Conservation (phyloP, 306 rosid genomes). For the Crotalaria pallida region DNA sequence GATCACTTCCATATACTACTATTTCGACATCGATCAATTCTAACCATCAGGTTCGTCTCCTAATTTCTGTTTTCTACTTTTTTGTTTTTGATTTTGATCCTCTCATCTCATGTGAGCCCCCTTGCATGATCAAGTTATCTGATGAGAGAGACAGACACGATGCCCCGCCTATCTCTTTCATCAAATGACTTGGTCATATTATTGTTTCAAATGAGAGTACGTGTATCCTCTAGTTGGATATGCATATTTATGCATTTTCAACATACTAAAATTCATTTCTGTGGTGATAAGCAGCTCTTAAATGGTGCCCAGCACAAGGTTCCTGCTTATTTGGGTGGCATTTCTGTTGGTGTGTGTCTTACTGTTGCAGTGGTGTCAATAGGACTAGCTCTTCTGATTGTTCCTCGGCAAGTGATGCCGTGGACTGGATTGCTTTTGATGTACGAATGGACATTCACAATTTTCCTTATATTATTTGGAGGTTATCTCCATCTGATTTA, state of each 20-base stretch:
- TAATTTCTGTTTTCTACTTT: constrained; percentile 2
- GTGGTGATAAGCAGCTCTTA: constrained; percentile 29
- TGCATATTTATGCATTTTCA: constrained; percentile 1
- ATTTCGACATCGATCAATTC: constrained; percentile 48
- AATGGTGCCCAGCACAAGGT: constrained; percentile 59
- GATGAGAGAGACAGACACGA: neutral
- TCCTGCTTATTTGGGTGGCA: constrained; percentile 77
- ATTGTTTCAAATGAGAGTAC: constrained; percentile 17
- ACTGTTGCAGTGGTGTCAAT: constrained; percentile 56
- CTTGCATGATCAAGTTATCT: constrained; percentile 11
- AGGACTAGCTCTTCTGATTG: constrained; percentile 54
- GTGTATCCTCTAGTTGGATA: constrained; percentile 5
- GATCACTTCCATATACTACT: constrained; percentile 52
- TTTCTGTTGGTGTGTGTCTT: constrained; percentile 63
- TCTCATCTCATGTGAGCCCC: constrained; percentile 11
- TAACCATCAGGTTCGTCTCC: constrained; percentile 54
- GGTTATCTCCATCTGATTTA: constrained; percentile 68
- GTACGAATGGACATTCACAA: constrained; percentile 92
- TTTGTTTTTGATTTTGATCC: constrained; percentile 2
- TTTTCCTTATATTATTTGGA: constrained; percentile 72
- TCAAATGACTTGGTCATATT: constrained; percentile 6
- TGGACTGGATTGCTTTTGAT: constrained; percentile 97
- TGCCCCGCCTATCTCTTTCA: neutral
- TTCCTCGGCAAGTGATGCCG: constrained; percentile 92
- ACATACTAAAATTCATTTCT: constrained; percentile 20